Conservation (phyloP, 2,329 filamentous ascomycete species). For the Aspergillus fijiensis region DNA sequence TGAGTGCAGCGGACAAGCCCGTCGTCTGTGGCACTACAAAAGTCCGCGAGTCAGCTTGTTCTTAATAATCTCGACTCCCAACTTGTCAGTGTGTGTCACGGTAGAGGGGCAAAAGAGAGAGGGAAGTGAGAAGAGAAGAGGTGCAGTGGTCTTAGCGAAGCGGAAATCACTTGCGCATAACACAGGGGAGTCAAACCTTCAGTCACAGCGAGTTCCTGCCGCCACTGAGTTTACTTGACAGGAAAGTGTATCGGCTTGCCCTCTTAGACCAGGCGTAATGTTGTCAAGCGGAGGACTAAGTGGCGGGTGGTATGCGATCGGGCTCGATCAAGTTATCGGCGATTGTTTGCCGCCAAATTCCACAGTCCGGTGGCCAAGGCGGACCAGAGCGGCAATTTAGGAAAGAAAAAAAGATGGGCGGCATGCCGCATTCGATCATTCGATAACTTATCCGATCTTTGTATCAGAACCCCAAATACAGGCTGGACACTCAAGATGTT, state of each 20-base stretch:
- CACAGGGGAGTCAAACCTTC: constrained; percentile 1
- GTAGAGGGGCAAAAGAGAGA: constrained; percentile 30
- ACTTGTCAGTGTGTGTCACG: constrained; percentile 29
- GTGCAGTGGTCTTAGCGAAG: constrained; percentile 9
- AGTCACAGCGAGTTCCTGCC: constrained; percentile 22
- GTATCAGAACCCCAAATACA: constrained; percentile 5
- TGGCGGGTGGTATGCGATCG: constrained; percentile 21
- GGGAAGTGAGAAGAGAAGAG: background rate
- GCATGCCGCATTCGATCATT: constrained; percentile 17
- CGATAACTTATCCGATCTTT: constrained; percentile 9
- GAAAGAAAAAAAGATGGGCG: constrained; percentile 41
- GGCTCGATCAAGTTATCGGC: constrained; percentile 22
- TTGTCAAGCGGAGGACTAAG: constrained; percentile 15
- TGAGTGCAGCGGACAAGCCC: constrained; percentile 28
- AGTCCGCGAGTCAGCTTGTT: constrained; percentile 14
- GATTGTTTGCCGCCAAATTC: constrained; percentile 29
- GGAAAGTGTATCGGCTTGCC: constrained; percentile 23
- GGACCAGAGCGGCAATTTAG: constrained; percentile 31
- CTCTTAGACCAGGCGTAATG: constrained; percentile 13
- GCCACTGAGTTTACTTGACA: constrained; percentile 19
- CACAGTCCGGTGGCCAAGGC: constrained; percentile 27
- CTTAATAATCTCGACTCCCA: constrained; percentile 12
- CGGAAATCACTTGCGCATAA: background rate
- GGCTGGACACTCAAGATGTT: constrained; percentile 28
- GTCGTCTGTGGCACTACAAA: constrained; percentile 20